These are phyloP conservation scores for Talaromyces piceae DNA, from an alignment of 2,329 filamentous ascomycete species.

Conservation along the genomic window DNA sequence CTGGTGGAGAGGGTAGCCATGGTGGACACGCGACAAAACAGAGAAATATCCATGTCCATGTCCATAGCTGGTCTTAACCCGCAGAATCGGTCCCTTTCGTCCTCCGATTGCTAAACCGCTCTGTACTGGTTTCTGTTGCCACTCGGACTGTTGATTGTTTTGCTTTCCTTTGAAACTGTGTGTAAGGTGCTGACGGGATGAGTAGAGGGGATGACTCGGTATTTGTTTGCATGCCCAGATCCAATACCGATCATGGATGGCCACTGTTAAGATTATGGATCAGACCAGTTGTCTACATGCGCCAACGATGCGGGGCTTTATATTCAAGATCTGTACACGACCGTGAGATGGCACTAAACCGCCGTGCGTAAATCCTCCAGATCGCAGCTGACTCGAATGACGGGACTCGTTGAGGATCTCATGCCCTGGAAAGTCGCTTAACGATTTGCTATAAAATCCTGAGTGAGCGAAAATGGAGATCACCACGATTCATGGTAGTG, in stretches of 20 bases:
- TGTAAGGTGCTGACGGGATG: neutral
- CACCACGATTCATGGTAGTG: neutral
- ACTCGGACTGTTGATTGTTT: neutral
- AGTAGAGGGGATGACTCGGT: neutral
- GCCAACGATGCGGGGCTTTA: neutral
- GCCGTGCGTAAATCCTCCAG: neutral
- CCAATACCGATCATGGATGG: neutral
- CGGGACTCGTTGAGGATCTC: neutral
- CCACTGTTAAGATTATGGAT: too few relatives aligned
- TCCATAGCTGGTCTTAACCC: conserved; percentile 4
- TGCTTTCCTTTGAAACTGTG: neutral
- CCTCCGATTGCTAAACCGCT: conserved; percentile 1
- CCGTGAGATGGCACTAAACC: neutral
- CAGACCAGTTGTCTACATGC: neutral
- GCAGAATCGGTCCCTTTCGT: neutral
- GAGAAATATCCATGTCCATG: conserved; percentile 9
- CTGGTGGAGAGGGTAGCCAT: conserved; percentile 9
- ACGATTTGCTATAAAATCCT: neutral
- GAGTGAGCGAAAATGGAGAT: neutral
- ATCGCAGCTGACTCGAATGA: neutral
- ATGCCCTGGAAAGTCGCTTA: neutral
- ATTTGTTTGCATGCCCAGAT: neutral
- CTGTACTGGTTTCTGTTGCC: neutral
- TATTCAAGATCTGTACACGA: neutral
- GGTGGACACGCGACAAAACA: conserved; percentile 11